phyloP scores from a whole-genome alignment of 805 yeast genomes.

The Ogataea methanolica region DNA sequence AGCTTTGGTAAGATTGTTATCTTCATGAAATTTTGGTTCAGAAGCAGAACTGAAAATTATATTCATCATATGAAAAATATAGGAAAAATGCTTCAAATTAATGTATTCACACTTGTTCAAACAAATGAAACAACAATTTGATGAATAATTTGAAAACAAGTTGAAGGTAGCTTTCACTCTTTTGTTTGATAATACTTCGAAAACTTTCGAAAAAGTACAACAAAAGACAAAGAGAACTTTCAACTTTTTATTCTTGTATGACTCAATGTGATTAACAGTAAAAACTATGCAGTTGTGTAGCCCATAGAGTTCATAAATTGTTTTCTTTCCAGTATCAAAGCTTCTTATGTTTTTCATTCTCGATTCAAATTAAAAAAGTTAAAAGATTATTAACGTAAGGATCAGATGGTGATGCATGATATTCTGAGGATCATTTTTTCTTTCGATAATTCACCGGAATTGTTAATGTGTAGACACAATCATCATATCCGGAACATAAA shows the following conservation, averaged over 20 bases:
- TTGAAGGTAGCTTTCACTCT: too few relatives aligned
- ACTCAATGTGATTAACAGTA: too few relatives aligned
- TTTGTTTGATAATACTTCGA: too few relatives aligned
- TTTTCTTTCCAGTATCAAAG: too few relatives aligned
- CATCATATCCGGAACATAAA: slow-evolving; percentile 25
- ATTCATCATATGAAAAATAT: slow-evolving; percentile 52
- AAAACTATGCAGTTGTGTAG: too few relatives aligned
- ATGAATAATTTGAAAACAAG: too few relatives aligned
- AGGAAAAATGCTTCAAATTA: background rate
- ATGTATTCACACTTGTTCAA: background rate
- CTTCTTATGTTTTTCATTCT: too few relatives aligned
- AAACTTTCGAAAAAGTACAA: too few relatives aligned
- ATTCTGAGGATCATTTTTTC: slow-evolving; percentile 70
- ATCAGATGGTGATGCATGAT: slow-evolving; percentile 98
- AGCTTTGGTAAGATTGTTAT: slow-evolving; percentile 67
- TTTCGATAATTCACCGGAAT: slow-evolving; percentile 27
- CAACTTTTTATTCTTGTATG: too few relatives aligned
- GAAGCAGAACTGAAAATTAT: slow-evolving; percentile 93
- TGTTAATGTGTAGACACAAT: slow-evolving; percentile 32
- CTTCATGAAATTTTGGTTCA: slow-evolving; percentile 73
- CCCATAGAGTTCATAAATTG: too few relatives aligned
- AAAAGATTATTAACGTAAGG: background rate
- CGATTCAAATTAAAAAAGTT: background rate
- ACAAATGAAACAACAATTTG: too few relatives aligned
- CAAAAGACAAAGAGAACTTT: too few relatives aligned